Base-by-base conservation (phyloP, 2,329 filamentous ascomycete species). In the Calonectria crousiana region DNA sequence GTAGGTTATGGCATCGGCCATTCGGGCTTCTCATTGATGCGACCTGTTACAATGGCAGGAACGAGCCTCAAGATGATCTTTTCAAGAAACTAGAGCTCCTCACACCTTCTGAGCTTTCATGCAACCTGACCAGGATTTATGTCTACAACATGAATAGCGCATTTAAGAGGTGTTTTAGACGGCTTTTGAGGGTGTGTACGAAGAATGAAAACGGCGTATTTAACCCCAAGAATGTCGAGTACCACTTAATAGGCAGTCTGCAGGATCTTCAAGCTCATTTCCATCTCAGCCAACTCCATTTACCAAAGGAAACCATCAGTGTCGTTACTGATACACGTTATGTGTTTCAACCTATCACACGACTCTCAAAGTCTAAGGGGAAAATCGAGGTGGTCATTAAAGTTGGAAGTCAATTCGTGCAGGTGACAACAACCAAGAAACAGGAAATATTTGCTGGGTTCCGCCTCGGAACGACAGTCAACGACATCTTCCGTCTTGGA, bases 91-190 rank as follows among this genome's bases (percentile, higher is more conserved):
- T 93, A 11, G 92, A 93, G 79, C 84, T 90, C 14, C 86, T 94
- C 4, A 92, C 90, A 4, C 92, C 92, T 0, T 87, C 87, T 0
- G 92, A 94, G 78, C 82, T 94, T 56, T 87, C 89, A 2, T 87
- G 87, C 67, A 90, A 92, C 73, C 84, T 94, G 5, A 87, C 89
- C 1, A 88, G 92, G 47, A 88, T 93, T 51, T 94, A 94, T 76
- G 87, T 94, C 20, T 94, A 94, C 83, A 94, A 94, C 80, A 94
- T 94, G 92, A 94, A 94, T 78, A 93, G 90, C 79, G 89, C 91
- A 14, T 93, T 93, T 82, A 89, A 90, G 76, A 92, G 93, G 87
- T 93, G 91, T 78, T 91, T 94, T 78, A 88, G 92, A 6, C 89
- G 92, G 30, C 86, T 93, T 28, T 84, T 94, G 23, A 88, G 91